These are phyloP conservation scores for Cyberlindnera mississippiensis DNA, from an alignment of 805 yeast species.

Conservation along the genomic window DNA sequence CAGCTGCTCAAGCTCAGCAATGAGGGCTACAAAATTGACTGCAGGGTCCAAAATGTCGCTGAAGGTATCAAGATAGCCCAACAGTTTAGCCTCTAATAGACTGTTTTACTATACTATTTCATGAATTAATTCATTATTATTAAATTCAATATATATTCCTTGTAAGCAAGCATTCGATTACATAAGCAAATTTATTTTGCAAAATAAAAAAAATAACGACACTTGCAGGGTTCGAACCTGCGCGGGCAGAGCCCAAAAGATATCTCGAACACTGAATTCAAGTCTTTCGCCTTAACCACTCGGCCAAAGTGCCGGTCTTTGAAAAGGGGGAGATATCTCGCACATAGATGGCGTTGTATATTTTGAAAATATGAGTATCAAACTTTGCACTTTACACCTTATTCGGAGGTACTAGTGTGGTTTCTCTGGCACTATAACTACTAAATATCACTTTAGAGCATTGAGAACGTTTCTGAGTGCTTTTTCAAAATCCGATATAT, in stretches of 20 bases:
- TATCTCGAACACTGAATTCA: conserved; percentile 20
- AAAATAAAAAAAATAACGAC: conserved; percentile 18
- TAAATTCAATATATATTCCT: too few species aligned
- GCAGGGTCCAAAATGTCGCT: conserved; percentile 83
- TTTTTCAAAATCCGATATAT: too few species aligned
- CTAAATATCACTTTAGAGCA: too few species aligned
- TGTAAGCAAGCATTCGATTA: background rate
- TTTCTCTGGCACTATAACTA: too few species aligned
- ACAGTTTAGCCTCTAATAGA: conserved; percentile 27
- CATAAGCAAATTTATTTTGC: background rate
- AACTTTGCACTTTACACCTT: too few species aligned
- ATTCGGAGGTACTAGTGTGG: too few species aligned
- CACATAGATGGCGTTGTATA: too few species aligned
- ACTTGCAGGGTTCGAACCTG: conserved; percentile 31
- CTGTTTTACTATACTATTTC: too few species aligned
- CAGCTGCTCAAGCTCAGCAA: conserved; percentile 46
- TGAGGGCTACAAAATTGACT: conserved; percentile 79
- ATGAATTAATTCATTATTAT: too few species aligned
- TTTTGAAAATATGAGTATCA: too few species aligned
- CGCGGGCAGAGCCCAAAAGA: conserved; percentile 30
- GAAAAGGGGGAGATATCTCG: background rate
- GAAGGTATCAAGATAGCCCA: conserved; percentile 67
- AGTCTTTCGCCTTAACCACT: conserved; percentile 31
- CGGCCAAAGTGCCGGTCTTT: conserved; percentile 27
- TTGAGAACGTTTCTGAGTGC: too few species aligned